These are phyloP conservation scores for Pelagomonas calceolata DNA, from an alignment of 108 stramenopile species.

Conservation along the genomic window DNA sequence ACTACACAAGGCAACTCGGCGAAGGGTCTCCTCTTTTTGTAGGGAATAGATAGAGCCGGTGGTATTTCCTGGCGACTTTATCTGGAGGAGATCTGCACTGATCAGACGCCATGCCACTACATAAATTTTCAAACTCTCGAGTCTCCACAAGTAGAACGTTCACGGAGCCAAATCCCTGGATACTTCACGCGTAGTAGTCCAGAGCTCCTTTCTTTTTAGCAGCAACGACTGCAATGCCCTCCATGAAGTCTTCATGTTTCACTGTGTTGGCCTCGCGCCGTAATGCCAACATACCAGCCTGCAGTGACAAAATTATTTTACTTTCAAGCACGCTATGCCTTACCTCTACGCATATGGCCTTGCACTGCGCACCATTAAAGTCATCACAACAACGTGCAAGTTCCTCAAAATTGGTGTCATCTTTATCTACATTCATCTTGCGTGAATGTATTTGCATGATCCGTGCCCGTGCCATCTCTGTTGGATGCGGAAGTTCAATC, in stretches of 20 bases:
- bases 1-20: too few relatives aligned
- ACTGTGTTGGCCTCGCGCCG: conserved; percentile 61
- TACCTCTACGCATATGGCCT: conserved; percentile 89
- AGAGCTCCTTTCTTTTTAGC: conserved; percentile 96
- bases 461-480: conserved; percentile 80
- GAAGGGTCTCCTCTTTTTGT: too few relatives aligned
- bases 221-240: conserved; percentile 90
- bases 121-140: too few relatives aligned
- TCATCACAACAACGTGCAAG: conserved; percentile 87
- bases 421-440: conserved; percentile 72
- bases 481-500: conserved; percentile 96
- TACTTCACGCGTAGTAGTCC: conserved; percentile 90
- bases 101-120: too few relatives aligned
- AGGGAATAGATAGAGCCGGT: too few relatives aligned
- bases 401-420: conserved; percentile 89
- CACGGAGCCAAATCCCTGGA: neutral
- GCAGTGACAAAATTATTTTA: too few relatives aligned
- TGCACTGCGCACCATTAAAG: conserved; percentile 95
- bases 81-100: too few relatives aligned
- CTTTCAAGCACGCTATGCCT: too few relatives aligned
- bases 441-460: conserved; percentile 87
- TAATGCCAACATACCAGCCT: conserved; percentile 93
- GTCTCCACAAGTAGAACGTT: too few relatives aligned
- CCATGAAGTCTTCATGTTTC: conserved; percentile 91
- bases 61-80: too few relatives aligned